Conservation (phyloP, 768 basidiomycete genomes). For the Auriscalpium orientale region DNA sequence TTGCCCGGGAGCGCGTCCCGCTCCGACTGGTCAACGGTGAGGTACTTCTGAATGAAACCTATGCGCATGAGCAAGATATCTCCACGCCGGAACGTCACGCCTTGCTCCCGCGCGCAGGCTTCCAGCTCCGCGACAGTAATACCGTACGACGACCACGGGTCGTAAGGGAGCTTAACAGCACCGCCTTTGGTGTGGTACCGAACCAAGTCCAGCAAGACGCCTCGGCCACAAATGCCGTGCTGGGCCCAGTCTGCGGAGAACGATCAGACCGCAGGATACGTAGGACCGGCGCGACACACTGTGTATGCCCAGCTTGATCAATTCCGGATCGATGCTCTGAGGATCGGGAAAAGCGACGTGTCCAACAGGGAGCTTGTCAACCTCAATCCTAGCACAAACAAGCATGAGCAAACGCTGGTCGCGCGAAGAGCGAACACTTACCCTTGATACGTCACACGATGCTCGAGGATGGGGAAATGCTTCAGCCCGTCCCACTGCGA, state of each 20-base stretch:
- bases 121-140: slow-evolving; percentile 49
- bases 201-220: slow-evolving; percentile 60
- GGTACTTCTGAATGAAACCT: slow-evolving; percentile 57
- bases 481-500: slow-evolving; percentile 14
- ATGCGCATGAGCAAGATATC: slow-evolving; percentile 56
- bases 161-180: slow-evolving; percentile 40
- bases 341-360: slow-evolving; percentile 41
- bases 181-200: slow-evolving; percentile 36
- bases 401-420: neutral
- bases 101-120: slow-evolving; percentile 50
- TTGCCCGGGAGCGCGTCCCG: slow-evolving; percentile 34
- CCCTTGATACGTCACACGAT: slow-evolving; percentile 8
- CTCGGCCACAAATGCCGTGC: slow-evolving; percentile 64
- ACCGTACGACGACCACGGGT: slow-evolving; percentile 52
- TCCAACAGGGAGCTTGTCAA: slow-evolving; percentile 33
- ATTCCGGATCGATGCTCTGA: slow-evolving; percentile 33
- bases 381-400: slow-evolving; percentile 28
- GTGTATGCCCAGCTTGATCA: slow-evolving; percentile 53
- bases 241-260: slow-evolving; percentile 53
- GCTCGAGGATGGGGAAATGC: slow-evolving; percentile 10
- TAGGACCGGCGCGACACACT: slow-evolving; percentile 35
- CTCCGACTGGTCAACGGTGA: slow-evolving; percentile 32
- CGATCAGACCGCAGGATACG: slow-evolving; percentile 1
- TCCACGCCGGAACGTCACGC: slow-evolving; percentile 48
- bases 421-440: neutral